phyloP scores from a whole-genome alignment of 345 rosid species.

The Eucalyptus cloeziana region DNA sequence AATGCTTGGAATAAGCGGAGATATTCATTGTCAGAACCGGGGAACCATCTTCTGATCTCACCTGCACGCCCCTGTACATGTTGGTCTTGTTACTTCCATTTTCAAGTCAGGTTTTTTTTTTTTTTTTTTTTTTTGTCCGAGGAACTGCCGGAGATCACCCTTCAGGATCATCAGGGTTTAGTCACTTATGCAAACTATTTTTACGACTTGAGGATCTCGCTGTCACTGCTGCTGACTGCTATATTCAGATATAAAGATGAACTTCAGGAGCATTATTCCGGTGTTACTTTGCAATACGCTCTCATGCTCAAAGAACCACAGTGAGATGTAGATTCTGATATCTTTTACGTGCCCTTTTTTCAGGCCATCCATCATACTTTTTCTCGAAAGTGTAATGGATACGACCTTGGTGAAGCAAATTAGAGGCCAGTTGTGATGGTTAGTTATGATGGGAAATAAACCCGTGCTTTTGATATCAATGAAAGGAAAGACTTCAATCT shows the following conservation, averaged over 20 bases:
- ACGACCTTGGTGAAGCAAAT: background rate
- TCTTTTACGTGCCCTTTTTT: background rate
- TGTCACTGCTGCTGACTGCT: background rate
- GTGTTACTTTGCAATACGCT: background rate
- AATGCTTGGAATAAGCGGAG: background rate
- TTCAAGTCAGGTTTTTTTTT: background rate
- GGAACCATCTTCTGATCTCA: background rate
- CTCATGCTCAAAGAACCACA: background rate
- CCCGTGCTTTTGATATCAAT: background rate
- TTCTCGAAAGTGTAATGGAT: background rate
- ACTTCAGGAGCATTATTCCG: background rate
- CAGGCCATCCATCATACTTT: background rate
- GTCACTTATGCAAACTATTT: background rate
- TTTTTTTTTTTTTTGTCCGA: too few relatives aligned
- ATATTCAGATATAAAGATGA: background rate
- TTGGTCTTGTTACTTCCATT: background rate
- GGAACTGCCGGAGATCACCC: too few relatives aligned
- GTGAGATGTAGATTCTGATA: background rate
- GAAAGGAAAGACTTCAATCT: background rate
- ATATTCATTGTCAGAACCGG: background rate
- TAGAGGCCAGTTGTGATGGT: background rate
- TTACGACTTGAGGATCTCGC: background rate
- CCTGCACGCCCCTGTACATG: background rate
- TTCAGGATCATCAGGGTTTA: too few relatives aligned
- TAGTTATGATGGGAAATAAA: background rate